Percentiles rank a stretch among this genome's conserved stretches.
Conservation (phyloP, 2,329 filamentous ascomycete genomes). For the Colletotrichum acutatum region DNA sequence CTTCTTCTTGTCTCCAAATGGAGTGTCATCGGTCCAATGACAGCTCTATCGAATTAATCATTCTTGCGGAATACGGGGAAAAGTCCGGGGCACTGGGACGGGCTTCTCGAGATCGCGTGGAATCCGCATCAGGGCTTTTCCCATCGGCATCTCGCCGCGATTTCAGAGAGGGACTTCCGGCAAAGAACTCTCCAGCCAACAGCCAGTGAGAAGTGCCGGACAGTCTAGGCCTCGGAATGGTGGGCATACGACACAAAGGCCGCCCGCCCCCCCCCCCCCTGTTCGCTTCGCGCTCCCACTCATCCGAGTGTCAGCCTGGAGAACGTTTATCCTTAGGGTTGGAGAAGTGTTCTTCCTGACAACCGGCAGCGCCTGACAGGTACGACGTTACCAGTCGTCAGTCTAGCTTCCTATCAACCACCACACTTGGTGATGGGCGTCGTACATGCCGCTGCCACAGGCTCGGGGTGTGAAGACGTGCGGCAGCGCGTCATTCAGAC, state of each 20-base stretch:
- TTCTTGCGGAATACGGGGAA: constrained; percentile 33
- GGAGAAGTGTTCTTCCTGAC: constrained; percentile 29
- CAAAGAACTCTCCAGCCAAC: constrained; percentile 33
- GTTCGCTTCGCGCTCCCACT: constrained; percentile 4
- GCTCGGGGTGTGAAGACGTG: neutral
- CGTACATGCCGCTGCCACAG: constrained; percentile 5
- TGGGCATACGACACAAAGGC: constrained; percentile 7
- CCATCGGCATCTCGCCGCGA: constrained; percentile 12
- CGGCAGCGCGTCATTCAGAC: constrained; percentile 20
- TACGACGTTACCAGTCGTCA: constrained; percentile 16
- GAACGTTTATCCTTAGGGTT: constrained; percentile 26
- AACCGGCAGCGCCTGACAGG: neutral
- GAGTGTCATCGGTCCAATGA: constrained; percentile 4
- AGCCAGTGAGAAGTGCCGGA: constrained; percentile 26
- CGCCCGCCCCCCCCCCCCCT: neutral
- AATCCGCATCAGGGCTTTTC: constrained; percentile 18
- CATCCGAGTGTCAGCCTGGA: constrained; percentile 9
- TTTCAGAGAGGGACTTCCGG: constrained; percentile 11
- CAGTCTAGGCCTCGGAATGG: constrained; percentile 7
- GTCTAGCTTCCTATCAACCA: constrained; percentile 3
- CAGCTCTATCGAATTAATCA: constrained; percentile 10
- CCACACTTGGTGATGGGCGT: constrained; percentile 16
- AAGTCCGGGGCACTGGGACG: constrained; percentile 25
- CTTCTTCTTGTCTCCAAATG: neutral
- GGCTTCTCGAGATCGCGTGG: constrained; percentile 3